phyloP scores from a whole-genome alignment of 2,329 filamentous ascomycete species.

The Thielaviopsis euricoi region DNA sequence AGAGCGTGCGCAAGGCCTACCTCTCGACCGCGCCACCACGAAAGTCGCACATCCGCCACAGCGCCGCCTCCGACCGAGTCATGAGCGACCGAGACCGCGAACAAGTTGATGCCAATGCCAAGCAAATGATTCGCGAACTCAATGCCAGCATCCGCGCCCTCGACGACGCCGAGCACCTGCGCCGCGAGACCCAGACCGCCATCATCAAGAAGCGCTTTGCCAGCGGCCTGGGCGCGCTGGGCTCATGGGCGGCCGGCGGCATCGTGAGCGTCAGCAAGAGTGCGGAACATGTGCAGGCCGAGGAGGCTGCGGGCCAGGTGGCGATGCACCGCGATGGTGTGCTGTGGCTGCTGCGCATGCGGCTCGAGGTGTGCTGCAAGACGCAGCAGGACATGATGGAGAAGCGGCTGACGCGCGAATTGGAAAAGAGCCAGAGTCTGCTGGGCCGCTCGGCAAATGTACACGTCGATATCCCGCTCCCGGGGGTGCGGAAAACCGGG shows the following conservation, averaged over 20 bases:
- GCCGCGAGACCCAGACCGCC: slow-evolving; percentile 56
- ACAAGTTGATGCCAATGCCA: slow-evolving; percentile 73
- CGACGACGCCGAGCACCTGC: slow-evolving; percentile 65
- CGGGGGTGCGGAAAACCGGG: slow-evolving; percentile 11
- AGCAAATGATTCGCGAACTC: slow-evolving; percentile 69
- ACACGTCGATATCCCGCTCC: slow-evolving; percentile 11
- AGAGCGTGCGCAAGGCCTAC: slow-evolving; percentile 74
- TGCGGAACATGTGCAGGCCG: slow-evolving; percentile 54
- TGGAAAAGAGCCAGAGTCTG: slow-evolving; percentile 79
- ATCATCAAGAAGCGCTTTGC: slow-evolving; percentile 56
- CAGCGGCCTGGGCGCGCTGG: slow-evolving; percentile 44
- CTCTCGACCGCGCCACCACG: slow-evolving; percentile 53
- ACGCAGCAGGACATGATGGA: slow-evolving; percentile 89
- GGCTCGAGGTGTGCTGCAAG: slow-evolving; percentile 58
- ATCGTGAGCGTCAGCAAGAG: slow-evolving; percentile 30
- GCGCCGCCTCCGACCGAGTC: slow-evolving; percentile 21
- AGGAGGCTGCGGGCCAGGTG: slow-evolving; percentile 49
- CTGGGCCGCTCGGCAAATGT: slow-evolving; percentile 46
- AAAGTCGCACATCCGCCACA: slow-evolving; percentile 2
- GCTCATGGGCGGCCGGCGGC: slow-evolving; percentile 52
- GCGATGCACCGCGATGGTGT: slow-evolving; percentile 65
- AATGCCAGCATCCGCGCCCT: slow-evolving; percentile 67
- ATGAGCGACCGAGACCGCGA: slow-evolving; percentile 73
- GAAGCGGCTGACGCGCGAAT: slow-evolving; percentile 62
- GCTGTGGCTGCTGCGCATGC: slow-evolving; percentile 62